Evolutionary conservation across 2,329 filamentous ascomycete genomes (phyloP), one percentile per base, ranked within the genome.

Genomic region (Ophiostoma triangulosporum): DNA sequence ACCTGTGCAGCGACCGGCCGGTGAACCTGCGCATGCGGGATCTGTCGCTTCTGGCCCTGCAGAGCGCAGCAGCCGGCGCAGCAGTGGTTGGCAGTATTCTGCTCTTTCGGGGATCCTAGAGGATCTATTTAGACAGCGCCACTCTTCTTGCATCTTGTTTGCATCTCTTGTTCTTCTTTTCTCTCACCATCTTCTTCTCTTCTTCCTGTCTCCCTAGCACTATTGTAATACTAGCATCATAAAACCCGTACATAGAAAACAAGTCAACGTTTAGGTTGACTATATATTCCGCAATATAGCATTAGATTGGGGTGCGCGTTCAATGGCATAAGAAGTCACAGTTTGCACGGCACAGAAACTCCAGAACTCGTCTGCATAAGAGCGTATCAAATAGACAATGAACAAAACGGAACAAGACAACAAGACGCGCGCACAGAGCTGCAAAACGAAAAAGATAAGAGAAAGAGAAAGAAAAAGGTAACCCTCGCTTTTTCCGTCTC

Each of bases 11-110:
- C 66, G 80, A 88, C 54, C 73, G 80, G 59, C 69, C 68, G 57
- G 70, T 88, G 61, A 71, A 75, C 49, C 62, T 88, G 57, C 77
- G 77, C 43, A 86, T 86, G 72, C 76, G 78, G 51, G 85, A 90
- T 61, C 69, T 84, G 31, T 87, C 85, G 2, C 67, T 83, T n/a
- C 70, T 86, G 59, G 82, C 78, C 49, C 68, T 88, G 33, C 79
- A 89, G 66, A 78, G 84, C 53, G 80, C 77, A 7, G 73, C 78
- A 27, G 75, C 79, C 0, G 85, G 86, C n/a, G 84, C 81, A 11
- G 48, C 49, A 4, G 6, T 60, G 6, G 55, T 54, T 27, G 53
- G 48, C n/a, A 22, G 48, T 5, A 17, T 59, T 4, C 17, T 52
- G 6, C n/a, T 59, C 0, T 26, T 55, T 2, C 38, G 58, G 40